Conservation (phyloP, 2,329 filamentous ascomycete species). For the Massarina eburnea region DNA sequence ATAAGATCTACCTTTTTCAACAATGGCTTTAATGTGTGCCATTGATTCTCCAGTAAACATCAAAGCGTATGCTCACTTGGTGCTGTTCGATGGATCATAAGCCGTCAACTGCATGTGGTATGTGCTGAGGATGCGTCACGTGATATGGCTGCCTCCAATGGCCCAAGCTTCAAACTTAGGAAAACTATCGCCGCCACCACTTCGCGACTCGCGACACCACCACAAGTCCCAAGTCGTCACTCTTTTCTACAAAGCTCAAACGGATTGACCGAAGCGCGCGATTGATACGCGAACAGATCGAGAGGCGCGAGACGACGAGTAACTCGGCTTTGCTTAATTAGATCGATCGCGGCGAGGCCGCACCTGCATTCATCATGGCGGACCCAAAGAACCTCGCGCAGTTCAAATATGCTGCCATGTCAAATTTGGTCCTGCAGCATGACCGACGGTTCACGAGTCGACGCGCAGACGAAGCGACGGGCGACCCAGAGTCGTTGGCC, state of each 20-base stretch:
- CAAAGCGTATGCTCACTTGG: too few species aligned
- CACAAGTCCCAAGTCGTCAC: not conserved
- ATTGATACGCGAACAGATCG: not conserved
- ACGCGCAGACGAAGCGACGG: conserved; percentile 90
- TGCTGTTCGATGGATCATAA: too few species aligned
- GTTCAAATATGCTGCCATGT: conserved; percentile 99
- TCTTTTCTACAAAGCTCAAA: not conserved
- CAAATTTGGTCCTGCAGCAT: conserved; percentile 99
- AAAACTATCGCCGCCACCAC: not conserved
- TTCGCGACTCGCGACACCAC: not conserved
- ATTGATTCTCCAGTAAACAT: too few species aligned
- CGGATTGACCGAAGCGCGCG: not conserved
- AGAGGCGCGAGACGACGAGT: not conserved
- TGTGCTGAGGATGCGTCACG: too few species aligned
- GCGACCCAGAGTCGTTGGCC: conserved; percentile 95
- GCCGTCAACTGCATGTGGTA: too few species aligned
- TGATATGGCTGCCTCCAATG: not conserved
- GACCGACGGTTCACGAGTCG: conserved; percentile 94
- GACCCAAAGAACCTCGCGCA: conserved; percentile 71
- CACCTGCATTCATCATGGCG: conserved; percentile 9
- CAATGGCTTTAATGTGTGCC: too few species aligned
- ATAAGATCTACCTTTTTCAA: too few species aligned
- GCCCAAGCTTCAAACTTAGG: not conserved
- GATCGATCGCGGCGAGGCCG: conserved; percentile 1
- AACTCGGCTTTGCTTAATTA: not conserved